phyloP scores from a whole-genome alignment of 768 basidiomycete genomes.

The Xerocomellus intermedius region DNA sequence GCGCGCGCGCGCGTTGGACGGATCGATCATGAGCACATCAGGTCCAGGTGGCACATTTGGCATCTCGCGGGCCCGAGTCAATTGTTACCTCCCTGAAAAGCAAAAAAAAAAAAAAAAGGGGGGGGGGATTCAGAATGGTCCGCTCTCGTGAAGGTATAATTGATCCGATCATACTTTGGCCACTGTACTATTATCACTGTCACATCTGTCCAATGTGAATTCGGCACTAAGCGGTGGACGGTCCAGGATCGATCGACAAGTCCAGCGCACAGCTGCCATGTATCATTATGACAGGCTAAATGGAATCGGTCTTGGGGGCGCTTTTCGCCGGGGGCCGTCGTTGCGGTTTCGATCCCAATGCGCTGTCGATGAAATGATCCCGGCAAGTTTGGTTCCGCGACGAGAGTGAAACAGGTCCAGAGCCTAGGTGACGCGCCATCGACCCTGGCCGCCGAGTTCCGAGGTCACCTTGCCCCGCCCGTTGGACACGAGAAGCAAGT shows the following conservation, averaged over 20 bases:
- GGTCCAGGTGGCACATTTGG: no score
- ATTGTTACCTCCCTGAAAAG: not conserved
- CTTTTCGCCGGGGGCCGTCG: not conserved
- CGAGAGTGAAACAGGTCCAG: not conserved
- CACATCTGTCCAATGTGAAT: not conserved
- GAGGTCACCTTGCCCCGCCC: not conserved
- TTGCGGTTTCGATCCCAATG: no score
- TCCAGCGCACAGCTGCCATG: not conserved
- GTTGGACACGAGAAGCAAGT: no score
- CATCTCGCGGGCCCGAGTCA: not conserved
- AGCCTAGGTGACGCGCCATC: no score
- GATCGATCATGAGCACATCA: no score
- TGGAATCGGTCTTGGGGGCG: not conserved
- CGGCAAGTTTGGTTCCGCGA: not conserved
- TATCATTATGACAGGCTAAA: not conserved
- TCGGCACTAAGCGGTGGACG: not conserved
- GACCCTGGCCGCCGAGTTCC: not conserved
- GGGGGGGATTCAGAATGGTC: no score
- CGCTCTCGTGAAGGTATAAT: not conserved
- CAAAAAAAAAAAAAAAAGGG: not conserved
- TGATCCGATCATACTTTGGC: not conserved
- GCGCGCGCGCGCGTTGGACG: no score
- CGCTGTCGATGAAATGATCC: not conserved
- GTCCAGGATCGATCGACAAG: not conserved
- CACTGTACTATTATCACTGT: not conserved